Evolutionary conservation across 2,329 filamentous ascomycete genomes (phyloP), one percentile per base, ranked within the genome.

Genomic region (Incumbomyces delicatus): DNA sequence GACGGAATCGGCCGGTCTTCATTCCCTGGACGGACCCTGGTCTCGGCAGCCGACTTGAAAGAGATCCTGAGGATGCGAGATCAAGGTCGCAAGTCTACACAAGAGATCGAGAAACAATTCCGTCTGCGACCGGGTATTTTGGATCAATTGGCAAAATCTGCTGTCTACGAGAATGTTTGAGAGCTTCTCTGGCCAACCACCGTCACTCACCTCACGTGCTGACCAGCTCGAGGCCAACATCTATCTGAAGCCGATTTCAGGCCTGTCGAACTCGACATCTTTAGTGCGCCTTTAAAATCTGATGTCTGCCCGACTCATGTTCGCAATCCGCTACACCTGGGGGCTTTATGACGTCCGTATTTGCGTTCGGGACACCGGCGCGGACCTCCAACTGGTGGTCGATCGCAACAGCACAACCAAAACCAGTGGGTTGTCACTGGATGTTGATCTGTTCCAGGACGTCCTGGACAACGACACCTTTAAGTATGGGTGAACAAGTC

Each of bases 1-100:
- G 64, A 69, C 12, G 69, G 74, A 47, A 59, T 76, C 33, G 66
- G 69, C 14, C 61, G 67, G 44, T 55, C 53, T 8, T 58, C 56
- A 29, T 65, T 66, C 43, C 46, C 51, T 10, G 71, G 72, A 1
- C 61, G 70, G 37, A 62, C 65, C 31, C 73, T 71, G 49, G 44
- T 76, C 46, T 73, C 74, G 65, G 68, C 71, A 1, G 58, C 66
- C 45, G 73, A 70, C n/a, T 63, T 76, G 41, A 63, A 69, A 52
- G 68, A 74, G 60, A 64, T 67, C 8, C 50, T 76, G 52, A 59
- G 61, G n/a, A 61, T 75, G 64, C 64, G 72, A 51, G 72, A 74
- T 58, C 57, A 64, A 35, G 62, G 63, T 57, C 61, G 64, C 0
- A 50, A 66, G 50, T 40, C 51, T 12, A 50, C 47, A 16, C 55